Evolutionary conservation across 129 eudicot genomes (phyloP).

Genomic region (Arctium lappa): DNA sequence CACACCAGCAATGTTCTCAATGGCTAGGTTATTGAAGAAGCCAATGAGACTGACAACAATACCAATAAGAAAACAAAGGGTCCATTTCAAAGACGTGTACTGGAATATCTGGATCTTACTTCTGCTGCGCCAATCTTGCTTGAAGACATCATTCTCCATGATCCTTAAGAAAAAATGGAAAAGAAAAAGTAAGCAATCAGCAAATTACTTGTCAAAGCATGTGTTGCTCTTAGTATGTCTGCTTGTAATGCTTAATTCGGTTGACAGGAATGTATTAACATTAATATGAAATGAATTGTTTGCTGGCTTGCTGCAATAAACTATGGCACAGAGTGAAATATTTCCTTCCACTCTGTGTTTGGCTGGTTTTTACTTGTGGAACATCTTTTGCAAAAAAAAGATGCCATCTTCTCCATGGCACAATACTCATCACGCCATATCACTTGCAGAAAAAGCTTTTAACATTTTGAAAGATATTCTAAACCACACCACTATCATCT

Average conservation of each 20-base stretch:
- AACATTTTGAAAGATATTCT: neutral
- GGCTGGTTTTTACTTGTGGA: neutral
- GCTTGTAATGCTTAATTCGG: neutral
- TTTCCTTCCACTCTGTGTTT: neutral
- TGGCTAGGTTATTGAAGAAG: slow-evolving; percentile 76
- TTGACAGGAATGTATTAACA: neutral
- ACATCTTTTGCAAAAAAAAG: neutral
- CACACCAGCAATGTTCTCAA: slow-evolving; percentile 78
- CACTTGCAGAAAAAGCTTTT: neutral
- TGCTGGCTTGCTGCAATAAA: neutral
- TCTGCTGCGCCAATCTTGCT: slow-evolving; percentile 87
- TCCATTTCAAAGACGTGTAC: slow-evolving; percentile 75
- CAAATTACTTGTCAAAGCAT: slow-evolving; percentile 1
- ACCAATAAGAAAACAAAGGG: slow-evolving; percentile 65
- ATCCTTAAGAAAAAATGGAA: slow-evolving; percentile 37
- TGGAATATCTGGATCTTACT: slow-evolving; percentile 58
- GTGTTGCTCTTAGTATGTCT: neutral
- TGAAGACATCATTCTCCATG: slow-evolving; percentile 74
- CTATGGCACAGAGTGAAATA: neutral
- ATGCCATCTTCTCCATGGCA: neutral
- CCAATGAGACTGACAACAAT: slow-evolving; percentile 58
- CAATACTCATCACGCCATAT: neutral
- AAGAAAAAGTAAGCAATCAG: neutral
- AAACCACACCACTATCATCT: neutral
- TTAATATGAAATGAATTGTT: neutral